phyloP scores from a whole-genome alignment of 345 rosid species.

The sweet orange (Citrus sinensis) region DVS_A1.0 CM039164.1:27217501-27218000 shows the following conservation, averaged over 20 bases:
- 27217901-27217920: background rate
- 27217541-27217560: slow-evolving; percentile 16
- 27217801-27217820: background rate
- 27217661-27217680: background rate
- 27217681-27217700: background rate
- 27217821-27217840: background rate
- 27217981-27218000: background rate
- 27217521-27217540: background rate
- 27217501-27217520: background rate
- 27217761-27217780: background rate
- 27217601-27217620: background rate
- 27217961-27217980: background rate
- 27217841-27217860: no score
- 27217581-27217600: slow-evolving; percentile 16
- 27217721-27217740: slow-evolving; percentile 35
- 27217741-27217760: slow-evolving; percentile 13
- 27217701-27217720: background rate
- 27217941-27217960: background rate
- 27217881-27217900: background rate
- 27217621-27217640: background rate
- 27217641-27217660: background rate
- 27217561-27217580: background rate
- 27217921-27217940: background rate
- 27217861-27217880: background rate
- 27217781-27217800: background rate